Evolutionary conservation across 768 basidiomycete genomes (phyloP).

Genomic region (Chalciporus piperatus): DNA sequence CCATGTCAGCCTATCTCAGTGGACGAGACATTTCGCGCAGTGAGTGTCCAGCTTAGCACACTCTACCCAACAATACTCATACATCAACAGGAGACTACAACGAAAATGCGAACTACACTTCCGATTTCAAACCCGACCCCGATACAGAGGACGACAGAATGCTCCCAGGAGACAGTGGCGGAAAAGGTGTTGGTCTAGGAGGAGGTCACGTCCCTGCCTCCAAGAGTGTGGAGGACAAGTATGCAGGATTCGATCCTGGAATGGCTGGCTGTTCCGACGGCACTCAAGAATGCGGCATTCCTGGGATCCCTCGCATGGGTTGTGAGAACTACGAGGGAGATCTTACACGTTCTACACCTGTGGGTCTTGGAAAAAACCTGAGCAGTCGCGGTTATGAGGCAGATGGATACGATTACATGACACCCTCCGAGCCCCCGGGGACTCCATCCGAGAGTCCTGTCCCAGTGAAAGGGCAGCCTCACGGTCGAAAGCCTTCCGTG

Average conservation of each 20-base stretch:
- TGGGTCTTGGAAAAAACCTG: background rate
- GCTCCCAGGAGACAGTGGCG: slow-evolving; percentile 2
- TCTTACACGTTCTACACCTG: background rate
- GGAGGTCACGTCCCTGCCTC: background rate
- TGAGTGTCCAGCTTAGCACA: background rate
- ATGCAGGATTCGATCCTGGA: slow-evolving; percentile 5
- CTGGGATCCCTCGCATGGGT: slow-evolving; percentile 1
- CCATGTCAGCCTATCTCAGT: background rate
- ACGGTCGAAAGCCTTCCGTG: background rate
- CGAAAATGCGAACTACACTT: background rate
- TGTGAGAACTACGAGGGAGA: background rate
- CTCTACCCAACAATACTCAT: background rate
- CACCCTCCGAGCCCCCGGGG: background rate
- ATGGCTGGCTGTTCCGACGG: slow-evolving; percentile 1
- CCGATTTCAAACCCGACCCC: background rate
- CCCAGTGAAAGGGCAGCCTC: background rate
- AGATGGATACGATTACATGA: slow-evolving; percentile 7
- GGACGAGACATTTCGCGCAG: background rate
- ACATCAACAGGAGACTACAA: slow-evolving; percentile 3
- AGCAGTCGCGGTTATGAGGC: slow-evolving; percentile 7
- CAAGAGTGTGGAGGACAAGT: background rate
- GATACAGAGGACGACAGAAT: background rate
- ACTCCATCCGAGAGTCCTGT: background rate
- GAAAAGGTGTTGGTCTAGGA: slow-evolving; percentile 4
- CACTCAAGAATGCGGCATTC: background rate